Conservation (phyloP, 176 grass and related monocot species). For the Musa acuminata region DNA sequence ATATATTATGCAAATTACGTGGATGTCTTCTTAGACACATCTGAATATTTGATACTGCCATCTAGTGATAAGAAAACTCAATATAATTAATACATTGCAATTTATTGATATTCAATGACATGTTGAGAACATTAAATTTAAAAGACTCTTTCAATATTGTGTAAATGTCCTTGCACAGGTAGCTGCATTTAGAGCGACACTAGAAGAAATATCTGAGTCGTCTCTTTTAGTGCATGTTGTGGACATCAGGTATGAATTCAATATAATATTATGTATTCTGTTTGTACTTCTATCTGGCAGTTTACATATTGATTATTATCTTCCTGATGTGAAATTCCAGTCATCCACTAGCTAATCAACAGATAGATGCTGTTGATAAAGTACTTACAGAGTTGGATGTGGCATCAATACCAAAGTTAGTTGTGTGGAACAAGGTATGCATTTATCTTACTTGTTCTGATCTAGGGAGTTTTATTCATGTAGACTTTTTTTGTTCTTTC, state of each 20-base stretch:
- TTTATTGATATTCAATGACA: not conserved
- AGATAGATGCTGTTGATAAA: conserved; percentile 85
- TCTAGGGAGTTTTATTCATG: not conserved
- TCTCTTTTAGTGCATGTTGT: conserved; percentile 90
- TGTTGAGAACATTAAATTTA: not conserved
- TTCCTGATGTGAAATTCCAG: conserved; percentile 33
- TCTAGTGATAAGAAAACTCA: too few relatives aligned
- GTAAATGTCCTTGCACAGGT: conserved; percentile 41
- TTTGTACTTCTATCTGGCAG: conserved; percentile 1
- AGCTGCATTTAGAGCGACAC: conserved; percentile 93
- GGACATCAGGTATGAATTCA: conserved; percentile 58
- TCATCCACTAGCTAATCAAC: conserved; percentile 86
- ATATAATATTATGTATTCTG: not conserved
- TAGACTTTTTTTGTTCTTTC: not conserved
- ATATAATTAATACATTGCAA: too few relatives aligned
- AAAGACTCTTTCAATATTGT: not conserved
- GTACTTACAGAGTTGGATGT: conserved; percentile 74
- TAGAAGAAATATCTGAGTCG: conserved; percentile 93
- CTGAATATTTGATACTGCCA: too few relatives aligned
- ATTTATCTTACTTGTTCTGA: not conserved
- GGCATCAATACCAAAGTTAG: conserved; percentile 68
- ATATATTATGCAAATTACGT: too few relatives aligned
- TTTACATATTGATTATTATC: conserved; percentile 13
- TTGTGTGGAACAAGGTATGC: conserved; percentile 94
- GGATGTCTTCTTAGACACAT: too few relatives aligned